phyloP scores from a whole-genome alignment of 352 stramenopile species.

The Aphanomyces astaci region DNA sequence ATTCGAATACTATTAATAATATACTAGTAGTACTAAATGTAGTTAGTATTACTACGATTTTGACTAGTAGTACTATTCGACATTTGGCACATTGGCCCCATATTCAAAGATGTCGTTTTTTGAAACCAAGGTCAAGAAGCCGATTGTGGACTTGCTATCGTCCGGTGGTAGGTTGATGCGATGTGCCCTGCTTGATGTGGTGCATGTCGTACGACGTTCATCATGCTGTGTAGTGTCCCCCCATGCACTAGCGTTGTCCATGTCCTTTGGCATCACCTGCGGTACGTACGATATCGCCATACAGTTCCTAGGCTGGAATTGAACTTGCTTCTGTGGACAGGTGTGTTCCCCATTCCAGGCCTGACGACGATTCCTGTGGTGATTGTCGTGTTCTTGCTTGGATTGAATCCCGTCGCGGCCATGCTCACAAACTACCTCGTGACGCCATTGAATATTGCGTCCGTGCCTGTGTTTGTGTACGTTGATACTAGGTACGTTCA shows the following conservation, averaged over 20 bases:
- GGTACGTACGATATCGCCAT: slow-evolving; percentile 27
- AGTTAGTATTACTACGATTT: background rate
- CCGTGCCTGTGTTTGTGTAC: slow-evolving; percentile 71
- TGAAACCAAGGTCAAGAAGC: slow-evolving; percentile 63
- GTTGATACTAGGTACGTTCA: slow-evolving; percentile 1
- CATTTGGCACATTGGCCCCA: background rate
- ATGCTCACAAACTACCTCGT: slow-evolving; percentile 80
- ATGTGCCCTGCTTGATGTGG: background rate
- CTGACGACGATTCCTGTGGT: slow-evolving; percentile 67
- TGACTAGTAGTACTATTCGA: background rate
- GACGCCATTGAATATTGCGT: slow-evolving; percentile 71
- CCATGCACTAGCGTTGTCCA: slow-evolving; percentile 60
- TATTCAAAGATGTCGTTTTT: slow-evolving; percentile 33
- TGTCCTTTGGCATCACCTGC: slow-evolving; percentile 68
- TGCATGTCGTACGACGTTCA: slow-evolving; percentile 9
- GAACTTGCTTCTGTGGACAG: slow-evolving; percentile 25
- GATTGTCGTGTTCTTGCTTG: slow-evolving; percentile 66
- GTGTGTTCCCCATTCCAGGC: slow-evolving; percentile 72
- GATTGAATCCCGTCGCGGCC: slow-evolving; percentile 67
- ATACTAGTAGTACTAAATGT: background rate
- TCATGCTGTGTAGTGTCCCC: slow-evolving; percentile 51
- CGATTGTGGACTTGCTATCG: slow-evolving; percentile 63
- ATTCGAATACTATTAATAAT: background rate
- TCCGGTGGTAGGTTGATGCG: slow-evolving; percentile 38
- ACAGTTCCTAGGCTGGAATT: too few species aligned